Percentiles rank a stretch among this genome's conserved stretches.
Evolutionary conservation across 768 basidiomycete species (phyloP).

Genomic region (Naganishia kalamii): DNA sequence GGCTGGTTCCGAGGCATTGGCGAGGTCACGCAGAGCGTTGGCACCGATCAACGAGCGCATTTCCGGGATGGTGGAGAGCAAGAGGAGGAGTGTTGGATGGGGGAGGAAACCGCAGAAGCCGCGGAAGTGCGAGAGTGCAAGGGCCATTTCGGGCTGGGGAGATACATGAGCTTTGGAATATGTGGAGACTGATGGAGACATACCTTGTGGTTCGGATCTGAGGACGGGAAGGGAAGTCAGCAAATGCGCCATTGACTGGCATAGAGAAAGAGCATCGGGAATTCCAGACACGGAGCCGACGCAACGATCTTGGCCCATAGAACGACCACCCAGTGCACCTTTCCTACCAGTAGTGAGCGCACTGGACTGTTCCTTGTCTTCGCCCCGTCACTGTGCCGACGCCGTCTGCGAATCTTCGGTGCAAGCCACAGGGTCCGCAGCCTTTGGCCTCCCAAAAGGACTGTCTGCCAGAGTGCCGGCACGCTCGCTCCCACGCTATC

Average conservation of each 20-base stretch:
- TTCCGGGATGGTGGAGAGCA: slow-evolving; percentile 67
- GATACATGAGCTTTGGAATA: background rate
- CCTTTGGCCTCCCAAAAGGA: no score
- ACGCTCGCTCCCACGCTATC: no score
- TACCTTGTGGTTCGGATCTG: slow-evolving; percentile 84
- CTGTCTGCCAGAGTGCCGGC: no score
- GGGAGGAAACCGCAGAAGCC: slow-evolving; percentile 93
- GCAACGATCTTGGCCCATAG: no score
- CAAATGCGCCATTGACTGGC: background rate
- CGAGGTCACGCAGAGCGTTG: slow-evolving; percentile 48
- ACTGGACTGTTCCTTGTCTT: no score
- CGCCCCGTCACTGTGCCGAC: no score
- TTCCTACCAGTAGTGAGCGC: no score
- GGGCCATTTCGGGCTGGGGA: slow-evolving; percentile 82
- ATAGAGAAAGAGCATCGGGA: slow-evolving; percentile 5
- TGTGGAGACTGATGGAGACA: background rate
- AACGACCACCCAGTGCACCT: no score
- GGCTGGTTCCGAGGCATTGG: slow-evolving; percentile 54
- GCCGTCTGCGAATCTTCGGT: no score
- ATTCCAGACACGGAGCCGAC: slow-evolving; percentile 21
- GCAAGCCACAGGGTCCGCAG: no score
- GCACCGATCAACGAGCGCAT: slow-evolving; percentile 63
- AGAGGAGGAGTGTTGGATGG: slow-evolving; percentile 60
- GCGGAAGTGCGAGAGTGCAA: slow-evolving; percentile 82
- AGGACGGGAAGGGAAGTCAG: background rate